Evolutionary conservation across 768 basidiomycete species (phyloP).

Genomic region (Piloderma croceum): DNA sequence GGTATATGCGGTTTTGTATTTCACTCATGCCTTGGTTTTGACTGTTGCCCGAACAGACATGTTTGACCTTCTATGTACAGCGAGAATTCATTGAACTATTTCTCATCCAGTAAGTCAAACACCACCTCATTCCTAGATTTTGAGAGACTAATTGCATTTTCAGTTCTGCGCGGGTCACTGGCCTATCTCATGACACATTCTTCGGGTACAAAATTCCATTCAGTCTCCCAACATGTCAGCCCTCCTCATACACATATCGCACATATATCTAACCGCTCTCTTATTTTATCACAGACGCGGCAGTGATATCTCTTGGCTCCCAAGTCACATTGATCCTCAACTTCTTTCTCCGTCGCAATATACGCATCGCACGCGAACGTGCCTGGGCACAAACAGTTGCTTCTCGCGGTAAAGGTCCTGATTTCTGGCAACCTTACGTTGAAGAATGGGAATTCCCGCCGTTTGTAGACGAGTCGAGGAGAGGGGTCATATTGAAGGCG

Average conservation of each 20-base stretch:
- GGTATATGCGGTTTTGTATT: conserved; percentile 39
- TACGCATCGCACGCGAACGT: conserved; percentile 69
- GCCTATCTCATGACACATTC: conserved; percentile 55
- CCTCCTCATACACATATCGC: background rate
- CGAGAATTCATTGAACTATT: conserved; percentile 59
- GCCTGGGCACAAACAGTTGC: conserved; percentile 79
- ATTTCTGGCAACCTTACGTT: conserved; percentile 81
- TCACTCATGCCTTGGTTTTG: background rate
- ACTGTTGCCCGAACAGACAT: conserved; percentile 36
- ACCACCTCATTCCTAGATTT: background rate
- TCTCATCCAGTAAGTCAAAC: conserved; percentile 49
- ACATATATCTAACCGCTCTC: background rate
- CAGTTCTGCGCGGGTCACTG: conserved; percentile 60
- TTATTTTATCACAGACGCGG: conserved; percentile 49
- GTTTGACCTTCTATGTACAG: conserved; percentile 69
- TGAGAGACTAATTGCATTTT: background rate
- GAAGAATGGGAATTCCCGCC: conserved; percentile 76
- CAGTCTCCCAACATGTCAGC: conserved; percentile 59
- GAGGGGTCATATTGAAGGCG: conserved; percentile 25
- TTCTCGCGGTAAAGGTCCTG: conserved; percentile 74
- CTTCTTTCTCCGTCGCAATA: conserved; percentile 82
- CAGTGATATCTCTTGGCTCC: conserved; percentile 63
- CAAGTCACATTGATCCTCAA: conserved; percentile 72
- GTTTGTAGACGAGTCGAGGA: conserved; percentile 26
- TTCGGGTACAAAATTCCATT: conserved; percentile 66